phyloP scores from a whole-genome alignment of 352 stramenopile species.

The Elongisporangium anandrum region DNA sequence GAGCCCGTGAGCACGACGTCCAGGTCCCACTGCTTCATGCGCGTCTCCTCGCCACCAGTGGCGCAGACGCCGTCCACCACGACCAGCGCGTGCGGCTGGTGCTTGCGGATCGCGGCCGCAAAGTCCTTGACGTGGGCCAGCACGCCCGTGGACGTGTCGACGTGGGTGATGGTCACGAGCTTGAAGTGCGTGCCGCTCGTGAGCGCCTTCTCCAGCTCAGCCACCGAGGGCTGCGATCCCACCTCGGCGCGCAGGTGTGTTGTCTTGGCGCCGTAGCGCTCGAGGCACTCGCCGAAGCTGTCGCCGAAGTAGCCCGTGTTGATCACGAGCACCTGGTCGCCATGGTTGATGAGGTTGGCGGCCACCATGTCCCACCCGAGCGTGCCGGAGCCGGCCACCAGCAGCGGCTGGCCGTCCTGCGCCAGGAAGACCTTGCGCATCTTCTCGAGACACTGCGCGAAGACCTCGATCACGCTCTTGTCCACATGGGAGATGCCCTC shows the following conservation, averaged over 20 bases:
- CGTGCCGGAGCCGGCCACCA: conserved; percentile 64
- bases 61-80: conserved; percentile 73
- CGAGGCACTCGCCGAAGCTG: conserved; percentile 59
- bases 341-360: conserved; percentile 60
- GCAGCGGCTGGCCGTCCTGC: conserved; percentile 59
- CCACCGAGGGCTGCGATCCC: conserved; percentile 43
- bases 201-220: conserved; percentile 40
- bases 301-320: conserved; percentile 83
- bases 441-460: conserved; percentile 75
- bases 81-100: conserved; percentile 57
- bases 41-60: conserved; percentile 65
- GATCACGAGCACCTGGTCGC: conserved; percentile 61
- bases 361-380: conserved; percentile 83
- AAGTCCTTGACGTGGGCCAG: conserved; percentile 56
- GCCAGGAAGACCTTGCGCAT: conserved; percentile 77
- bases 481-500: conserved; percentile 80
- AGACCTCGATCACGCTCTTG: conserved; percentile 71
- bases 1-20: conserved; percentile 76
- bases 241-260: conserved; percentile 58
- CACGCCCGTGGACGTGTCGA: conserved; percentile 76
- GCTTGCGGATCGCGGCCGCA: conserved; percentile 42
- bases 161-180: conserved; percentile 71
- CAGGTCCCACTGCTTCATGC: conserved; percentile 78
- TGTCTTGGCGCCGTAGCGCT: conserved; percentile 60
- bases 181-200: conserved; percentile 42